Conservation (phyloP, 805 yeast genomes). For the Saccharomyces eubayanus region DNA sequence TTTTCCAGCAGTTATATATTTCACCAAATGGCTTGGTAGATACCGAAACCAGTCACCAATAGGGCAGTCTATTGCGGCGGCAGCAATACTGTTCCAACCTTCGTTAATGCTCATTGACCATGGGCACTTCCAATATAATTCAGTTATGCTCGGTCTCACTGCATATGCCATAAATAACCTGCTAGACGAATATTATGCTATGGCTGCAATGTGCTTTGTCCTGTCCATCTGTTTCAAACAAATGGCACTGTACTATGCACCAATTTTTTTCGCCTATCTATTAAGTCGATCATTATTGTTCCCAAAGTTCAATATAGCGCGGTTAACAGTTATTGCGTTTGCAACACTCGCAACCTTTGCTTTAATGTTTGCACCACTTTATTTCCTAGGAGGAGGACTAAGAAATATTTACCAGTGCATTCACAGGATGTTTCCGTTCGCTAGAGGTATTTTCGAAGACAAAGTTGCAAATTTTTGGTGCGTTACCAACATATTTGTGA, state of each 20-base stretch:
- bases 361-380: constrained; percentile 52
- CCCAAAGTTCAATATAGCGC: constrained; percentile 42
- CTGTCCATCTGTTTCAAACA: constrained; percentile 80
- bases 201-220: constrained; percentile 73
- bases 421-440: constrained; percentile 86
- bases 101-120: constrained; percentile 79
- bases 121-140: constrained; percentile 94
- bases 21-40: constrained; percentile 64
- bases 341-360: constrained; percentile 51
- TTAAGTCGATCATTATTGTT: constrained; percentile 42
- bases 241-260: constrained; percentile 90
- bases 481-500: constrained; percentile 71
- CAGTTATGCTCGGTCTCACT: constrained; percentile 87
- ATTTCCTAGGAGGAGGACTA: constrained; percentile 36
- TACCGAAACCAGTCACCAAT: constrained; percentile 50
- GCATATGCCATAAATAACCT: constrained; percentile 60
- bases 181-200: constrained; percentile 49
- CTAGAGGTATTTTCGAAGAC: constrained; percentile 91
- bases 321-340: constrained; percentile 54
- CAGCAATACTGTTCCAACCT: constrained; percentile 80
- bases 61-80: constrained; percentile 68
- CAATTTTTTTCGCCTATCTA: constrained; percentile 75
- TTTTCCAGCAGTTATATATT: constrained; percentile 71
- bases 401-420: constrained; percentile 37
- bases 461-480: constrained; percentile 98